Conservation (phyloP, 202 grass and related monocot species). For the Zoysia matrella region DNA sequence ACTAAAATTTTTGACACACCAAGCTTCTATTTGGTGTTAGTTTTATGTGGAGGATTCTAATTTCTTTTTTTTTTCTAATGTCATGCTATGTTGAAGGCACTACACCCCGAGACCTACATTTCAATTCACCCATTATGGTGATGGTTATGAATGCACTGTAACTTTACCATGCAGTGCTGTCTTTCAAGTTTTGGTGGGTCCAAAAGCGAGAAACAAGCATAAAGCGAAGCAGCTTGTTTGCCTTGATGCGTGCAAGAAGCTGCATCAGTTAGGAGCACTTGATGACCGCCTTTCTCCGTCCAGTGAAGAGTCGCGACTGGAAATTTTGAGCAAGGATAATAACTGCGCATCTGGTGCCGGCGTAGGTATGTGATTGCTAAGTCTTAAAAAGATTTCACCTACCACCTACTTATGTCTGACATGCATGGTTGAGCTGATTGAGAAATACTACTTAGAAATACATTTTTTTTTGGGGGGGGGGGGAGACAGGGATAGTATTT, state of each 20-base stretch:
- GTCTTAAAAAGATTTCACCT: slow-evolving; percentile 24
- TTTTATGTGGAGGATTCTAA: slow-evolving; percentile 29
- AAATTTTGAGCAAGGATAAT: slow-evolving; percentile 41
- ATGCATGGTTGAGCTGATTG: slow-evolving; percentile 5
- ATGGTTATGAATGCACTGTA: slow-evolving; percentile 69
- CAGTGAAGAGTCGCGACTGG: slow-evolving; percentile 37
- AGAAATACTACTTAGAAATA: neutral
- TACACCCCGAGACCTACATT: slow-evolving; percentile 65
- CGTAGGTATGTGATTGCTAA: slow-evolving; percentile 58
- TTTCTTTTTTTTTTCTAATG: neutral
- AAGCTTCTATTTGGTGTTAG: neutral
- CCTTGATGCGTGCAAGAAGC: slow-evolving; percentile 88
- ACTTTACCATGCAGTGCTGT: slow-evolving; percentile 64
- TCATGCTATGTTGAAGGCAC: slow-evolving; percentile 46
- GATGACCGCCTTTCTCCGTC: slow-evolving; percentile 68
- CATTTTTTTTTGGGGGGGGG: neutral
- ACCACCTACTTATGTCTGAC: neutral
- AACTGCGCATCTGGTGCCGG: slow-evolving; percentile 45
- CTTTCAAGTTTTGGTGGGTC: slow-evolving; percentile 72
- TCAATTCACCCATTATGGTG: slow-evolving; percentile 49
- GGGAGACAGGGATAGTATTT: neutral
- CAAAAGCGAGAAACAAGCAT: slow-evolving; percentile 65
- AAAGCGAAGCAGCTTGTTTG: slow-evolving; percentile 81
- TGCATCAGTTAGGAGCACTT: slow-evolving; percentile 71
- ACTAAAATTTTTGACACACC: neutral